A percentile compares a stretch with the other conserved stretches of the same genome.
These are phyloP conservation scores for Pichia californica DNA, from an alignment of 805 yeast genomes.

Conservation along the genomic window DNA sequence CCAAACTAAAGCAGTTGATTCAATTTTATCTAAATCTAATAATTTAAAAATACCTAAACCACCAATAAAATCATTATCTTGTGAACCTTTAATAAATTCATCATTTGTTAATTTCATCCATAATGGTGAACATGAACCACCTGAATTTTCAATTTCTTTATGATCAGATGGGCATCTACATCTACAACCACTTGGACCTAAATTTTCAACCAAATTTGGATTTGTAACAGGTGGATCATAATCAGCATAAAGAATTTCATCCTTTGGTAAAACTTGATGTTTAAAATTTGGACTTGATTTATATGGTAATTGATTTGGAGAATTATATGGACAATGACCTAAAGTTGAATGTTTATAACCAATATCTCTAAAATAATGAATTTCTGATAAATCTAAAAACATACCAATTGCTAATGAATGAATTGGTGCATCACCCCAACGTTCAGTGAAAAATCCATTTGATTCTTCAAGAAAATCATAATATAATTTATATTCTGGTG, in stretches of 20 bases:
- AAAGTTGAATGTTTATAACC: constrained; percentile 81
- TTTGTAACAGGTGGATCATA: constrained; percentile 20
- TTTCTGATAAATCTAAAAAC: constrained; percentile 57
- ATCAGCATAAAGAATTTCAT: constrained; percentile 33
- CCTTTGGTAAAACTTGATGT: constrained; percentile 27
- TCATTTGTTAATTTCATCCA: constrained; percentile 38
- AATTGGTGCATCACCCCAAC: constrained; percentile 98
- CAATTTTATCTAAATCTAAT: constrained; percentile 28
- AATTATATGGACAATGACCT: constrained; percentile 76
- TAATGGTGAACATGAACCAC: constrained; percentile 42
- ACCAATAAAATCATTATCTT: not conserved
- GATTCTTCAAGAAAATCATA: constrained; percentile 61
- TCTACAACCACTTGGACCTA: constrained; percentile 82
- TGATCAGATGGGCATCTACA: constrained; percentile 66
- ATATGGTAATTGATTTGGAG: constrained; percentile 47
- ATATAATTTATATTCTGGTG: constrained; percentile 57
- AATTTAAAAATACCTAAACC: constrained; percentile 10
- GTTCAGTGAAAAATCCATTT: constrained; percentile 82
- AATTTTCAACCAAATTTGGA: constrained; percentile 28
- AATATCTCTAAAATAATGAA: constrained; percentile 89
- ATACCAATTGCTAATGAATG: constrained; percentile 84
- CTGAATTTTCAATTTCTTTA: constrained; percentile 51
- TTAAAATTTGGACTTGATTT: constrained; percentile 29
- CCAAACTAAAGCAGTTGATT: constrained; percentile 17
- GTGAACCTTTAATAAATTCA: constrained; percentile 12